Evolutionary conservation across 306 rosid species (phyloP).

Genomic region (Pterocarpus macrocarpus): DNA sequence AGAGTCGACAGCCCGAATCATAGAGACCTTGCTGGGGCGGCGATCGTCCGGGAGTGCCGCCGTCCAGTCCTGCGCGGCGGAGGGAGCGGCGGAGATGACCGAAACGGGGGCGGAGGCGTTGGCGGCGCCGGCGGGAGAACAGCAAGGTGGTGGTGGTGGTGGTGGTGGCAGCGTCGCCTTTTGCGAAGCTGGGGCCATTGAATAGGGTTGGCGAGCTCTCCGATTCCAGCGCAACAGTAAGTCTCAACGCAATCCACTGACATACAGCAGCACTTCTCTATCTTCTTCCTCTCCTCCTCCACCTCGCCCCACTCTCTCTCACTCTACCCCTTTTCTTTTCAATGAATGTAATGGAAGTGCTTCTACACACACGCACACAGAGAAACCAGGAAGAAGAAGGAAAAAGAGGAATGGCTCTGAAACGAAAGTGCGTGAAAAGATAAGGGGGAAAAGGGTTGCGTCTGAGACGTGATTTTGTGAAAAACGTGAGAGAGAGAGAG

Average conservation of each 20-base stretch:
- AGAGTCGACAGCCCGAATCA: slow-evolving; percentile 59
- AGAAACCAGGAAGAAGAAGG: neutral
- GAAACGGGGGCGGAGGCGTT: slow-evolving; percentile 40
- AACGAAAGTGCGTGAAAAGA: too few relatives aligned
- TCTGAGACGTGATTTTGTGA: neutral
- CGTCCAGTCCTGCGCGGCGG: slow-evolving; percentile 65
- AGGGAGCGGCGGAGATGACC: slow-evolving; percentile 34
- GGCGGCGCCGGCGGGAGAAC: slow-evolving; percentile 33
- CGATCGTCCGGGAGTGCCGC: slow-evolving; percentile 61
- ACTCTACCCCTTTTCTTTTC: too few relatives aligned
- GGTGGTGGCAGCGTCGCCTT: slow-evolving; percentile 72
- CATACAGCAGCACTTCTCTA: slow-evolving; percentile 67
- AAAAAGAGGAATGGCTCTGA: neutral
- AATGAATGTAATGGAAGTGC: neutral
- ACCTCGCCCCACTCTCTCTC: slow-evolving; percentile 16
- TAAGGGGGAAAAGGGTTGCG: neutral
- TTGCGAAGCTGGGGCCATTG: slow-evolving; percentile 97
- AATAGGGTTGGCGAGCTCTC: slow-evolving; percentile 71
- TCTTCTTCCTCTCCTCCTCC: slow-evolving; percentile 43
- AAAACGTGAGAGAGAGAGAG: neutral
- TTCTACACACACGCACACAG: too few relatives aligned
- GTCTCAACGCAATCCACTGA: slow-evolving; percentile 72
- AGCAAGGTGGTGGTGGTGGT: slow-evolving; percentile 50
- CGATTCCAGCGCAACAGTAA: slow-evolving; percentile 67
- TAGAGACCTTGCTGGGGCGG: slow-evolving; percentile 59